These are phyloP conservation scores for Podospora pseudocomata DNA, from an alignment of 495 filamentous ascomycete species.

Conservation along the genomic window DNA sequence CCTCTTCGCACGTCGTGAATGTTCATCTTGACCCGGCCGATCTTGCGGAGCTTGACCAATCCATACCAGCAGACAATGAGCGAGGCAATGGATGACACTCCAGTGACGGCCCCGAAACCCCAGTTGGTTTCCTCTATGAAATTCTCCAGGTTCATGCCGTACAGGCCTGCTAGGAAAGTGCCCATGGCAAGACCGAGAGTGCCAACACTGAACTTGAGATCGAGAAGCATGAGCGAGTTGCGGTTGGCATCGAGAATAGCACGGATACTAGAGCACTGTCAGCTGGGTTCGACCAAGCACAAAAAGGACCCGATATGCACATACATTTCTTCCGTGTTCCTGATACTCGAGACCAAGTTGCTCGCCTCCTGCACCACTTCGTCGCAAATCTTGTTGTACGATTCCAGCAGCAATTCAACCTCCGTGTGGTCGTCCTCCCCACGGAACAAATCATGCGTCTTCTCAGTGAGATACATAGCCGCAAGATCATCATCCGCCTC, in stretches of 20 bases:
- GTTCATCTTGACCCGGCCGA: slow-evolving; percentile 89
- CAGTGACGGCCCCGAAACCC: slow-evolving; percentile 75
- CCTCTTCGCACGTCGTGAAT: slow-evolving; percentile 36
- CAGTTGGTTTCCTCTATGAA: slow-evolving; percentile 95
- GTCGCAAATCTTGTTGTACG: slow-evolving; percentile 95
- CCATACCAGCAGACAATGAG: slow-evolving; percentile 75
- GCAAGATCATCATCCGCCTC: slow-evolving; percentile 96
- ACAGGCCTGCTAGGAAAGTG: slow-evolving; percentile 92
- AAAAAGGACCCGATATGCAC: slow-evolving; percentile 21
- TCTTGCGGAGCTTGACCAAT: slow-evolving; percentile 72
- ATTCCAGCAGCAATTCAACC: slow-evolving; percentile 93
- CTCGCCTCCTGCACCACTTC: slow-evolving; percentile 95
- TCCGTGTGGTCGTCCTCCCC: slow-evolving; percentile 90
- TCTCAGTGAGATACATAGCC: slow-evolving; percentile 91
- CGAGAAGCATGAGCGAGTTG: slow-evolving; percentile 96
- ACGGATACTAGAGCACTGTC: slow-evolving; percentile 61
- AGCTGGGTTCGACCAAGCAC: slow-evolving; percentile 4
- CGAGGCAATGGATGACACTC: slow-evolving; percentile 66
- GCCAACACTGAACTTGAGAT: slow-evolving; percentile 92
- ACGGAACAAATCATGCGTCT: slow-evolving; percentile 66
- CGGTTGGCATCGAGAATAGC: slow-evolving; percentile 98
- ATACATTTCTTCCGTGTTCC: slow-evolving; percentile 98
- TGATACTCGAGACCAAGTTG: slow-evolving; percentile 90
- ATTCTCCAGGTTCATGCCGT: slow-evolving; percentile 99
- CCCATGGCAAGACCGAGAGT: slow-evolving; percentile 89